phyloP scores from a whole-genome alignment of 331 rosid genomes.

The Malus hybrid region DNA sequence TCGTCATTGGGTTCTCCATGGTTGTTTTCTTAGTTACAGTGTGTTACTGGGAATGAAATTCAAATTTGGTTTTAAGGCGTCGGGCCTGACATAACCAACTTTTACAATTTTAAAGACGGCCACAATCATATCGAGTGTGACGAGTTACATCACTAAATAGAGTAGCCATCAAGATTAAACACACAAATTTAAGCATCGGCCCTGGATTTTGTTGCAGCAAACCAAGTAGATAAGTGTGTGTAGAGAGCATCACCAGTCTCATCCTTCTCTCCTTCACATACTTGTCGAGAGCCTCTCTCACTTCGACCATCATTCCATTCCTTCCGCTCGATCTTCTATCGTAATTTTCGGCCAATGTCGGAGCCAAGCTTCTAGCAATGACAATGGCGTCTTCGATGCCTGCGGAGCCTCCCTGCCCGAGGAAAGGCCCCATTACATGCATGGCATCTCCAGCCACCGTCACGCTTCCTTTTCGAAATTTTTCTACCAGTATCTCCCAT shows the following conservation, averaged over 20 bases:
- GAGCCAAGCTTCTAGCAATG: constrained; percentile 35
- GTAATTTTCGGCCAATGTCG: neutral
- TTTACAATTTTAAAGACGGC: neutral
- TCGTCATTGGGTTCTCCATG: neutral
- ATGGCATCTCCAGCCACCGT: constrained; percentile 60
- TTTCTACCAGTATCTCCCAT: too few species aligned
- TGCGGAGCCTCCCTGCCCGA: constrained; percentile 58
- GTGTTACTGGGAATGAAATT: neutral
- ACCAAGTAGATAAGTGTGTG: constrained; percentile 12
- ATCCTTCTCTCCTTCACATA: constrained; percentile 23
- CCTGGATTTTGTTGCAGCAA: neutral
- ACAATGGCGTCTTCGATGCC: constrained; percentile 50
- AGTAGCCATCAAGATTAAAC: neutral
- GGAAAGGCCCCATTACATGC: constrained; percentile 58
- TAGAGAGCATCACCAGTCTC: constrained; percentile 21
- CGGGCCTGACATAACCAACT: too few species aligned
- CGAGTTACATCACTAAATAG: constrained; percentile 8
- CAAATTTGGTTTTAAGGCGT: too few species aligned
- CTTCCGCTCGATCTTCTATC: neutral
- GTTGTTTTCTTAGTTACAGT: neutral
- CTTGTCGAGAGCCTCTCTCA: constrained; percentile 18
- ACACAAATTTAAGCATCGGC: neutral
- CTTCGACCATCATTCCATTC: neutral
- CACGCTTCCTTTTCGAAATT: constrained; percentile 19
- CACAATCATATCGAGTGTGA: constrained; percentile 17